Conservation (phyloP, 164 flowering plant genomes). For the Chloranthus sessilifolius region DNA sequence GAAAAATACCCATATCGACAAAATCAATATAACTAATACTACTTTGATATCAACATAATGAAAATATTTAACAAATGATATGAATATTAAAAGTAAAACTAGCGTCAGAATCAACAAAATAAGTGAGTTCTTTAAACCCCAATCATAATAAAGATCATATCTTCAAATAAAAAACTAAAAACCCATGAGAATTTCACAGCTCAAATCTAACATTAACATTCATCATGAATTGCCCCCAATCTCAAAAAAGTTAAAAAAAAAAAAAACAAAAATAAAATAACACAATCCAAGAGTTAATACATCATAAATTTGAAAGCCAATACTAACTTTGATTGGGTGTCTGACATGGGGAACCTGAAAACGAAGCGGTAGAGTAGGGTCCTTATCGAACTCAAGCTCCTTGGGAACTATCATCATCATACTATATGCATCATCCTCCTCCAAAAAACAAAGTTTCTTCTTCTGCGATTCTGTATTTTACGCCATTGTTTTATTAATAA, state of each 20-base stretch:
- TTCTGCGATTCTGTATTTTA: conserved; percentile 46
- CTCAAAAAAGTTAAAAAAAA: not conserved
- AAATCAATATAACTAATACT: too few relatives aligned
- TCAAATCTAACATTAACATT: not conserved
- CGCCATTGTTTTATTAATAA: conserved; percentile 25
- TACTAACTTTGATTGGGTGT: conserved; percentile 33
- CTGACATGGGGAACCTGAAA: conserved; percentile 46
- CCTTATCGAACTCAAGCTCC: conserved; percentile 32
- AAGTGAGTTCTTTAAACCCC: not conserved
- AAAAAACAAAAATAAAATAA: not conserved
- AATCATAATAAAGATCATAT: not conserved
- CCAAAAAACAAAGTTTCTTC: conserved; percentile 36
- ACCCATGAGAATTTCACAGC: not conserved
- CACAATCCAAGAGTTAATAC: not conserved
- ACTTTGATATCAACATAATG: too few relatives aligned
- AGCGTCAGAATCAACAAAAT: too few relatives aligned
- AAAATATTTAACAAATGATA: too few relatives aligned
- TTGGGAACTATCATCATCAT: conserved; percentile 39
- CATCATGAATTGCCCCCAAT: not conserved
- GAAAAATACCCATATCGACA: too few relatives aligned
- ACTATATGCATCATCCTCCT: conserved; percentile 50
- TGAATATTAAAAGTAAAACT: too few relatives aligned
- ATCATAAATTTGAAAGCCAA: not conserved
- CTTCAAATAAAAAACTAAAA: not conserved
- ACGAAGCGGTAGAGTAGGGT: conserved; percentile 27